These are phyloP conservation scores for Torrubiella hemipterigena DNA, from an alignment of 2,329 filamentous ascomycete genomes.

Conservation along the genomic window DNA sequence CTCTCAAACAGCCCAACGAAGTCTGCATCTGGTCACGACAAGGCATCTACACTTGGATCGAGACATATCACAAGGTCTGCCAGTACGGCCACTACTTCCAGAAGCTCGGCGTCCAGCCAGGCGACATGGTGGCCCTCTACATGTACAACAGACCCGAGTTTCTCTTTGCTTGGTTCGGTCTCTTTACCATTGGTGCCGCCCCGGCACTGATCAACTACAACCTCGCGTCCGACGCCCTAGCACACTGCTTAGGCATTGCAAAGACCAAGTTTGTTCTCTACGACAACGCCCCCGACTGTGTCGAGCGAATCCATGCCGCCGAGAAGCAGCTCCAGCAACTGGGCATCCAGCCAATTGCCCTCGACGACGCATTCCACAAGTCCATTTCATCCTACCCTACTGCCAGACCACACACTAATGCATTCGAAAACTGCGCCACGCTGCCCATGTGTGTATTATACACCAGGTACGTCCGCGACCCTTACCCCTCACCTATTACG, in stretches of 20 bases:
- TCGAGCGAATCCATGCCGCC: constrained; percentile 41
- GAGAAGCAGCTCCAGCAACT: constrained; percentile 19
- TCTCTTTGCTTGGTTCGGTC: constrained; percentile 50
- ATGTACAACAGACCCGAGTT: constrained; percentile 59
- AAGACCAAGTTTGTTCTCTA: constrained; percentile 20
- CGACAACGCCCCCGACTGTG: constrained; percentile 31
- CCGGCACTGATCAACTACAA: constrained; percentile 65
- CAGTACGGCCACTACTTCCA: constrained; percentile 53
- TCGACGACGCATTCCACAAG: constrained; percentile 35
- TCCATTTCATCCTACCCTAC: constrained; percentile 30
- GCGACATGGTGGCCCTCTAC: constrained; percentile 53
- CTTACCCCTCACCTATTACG: neutral
- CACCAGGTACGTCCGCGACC: constrained; percentile 28
- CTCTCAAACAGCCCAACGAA: constrained; percentile 35
- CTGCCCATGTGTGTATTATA: constrained; percentile 57
- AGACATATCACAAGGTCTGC: constrained; percentile 41
- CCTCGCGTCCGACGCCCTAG: constrained; percentile 46
- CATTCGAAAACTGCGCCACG: constrained; percentile 26
- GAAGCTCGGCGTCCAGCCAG: constrained; percentile 41
- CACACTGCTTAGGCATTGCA: constrained; percentile 49
- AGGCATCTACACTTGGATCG: constrained; percentile 40
- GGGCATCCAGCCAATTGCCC: constrained; percentile 42
- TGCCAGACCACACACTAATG: neutral
- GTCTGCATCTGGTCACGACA: constrained; percentile 38
- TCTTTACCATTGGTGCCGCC: constrained; percentile 53